Percentiles rank a stretch among this genome's conserved stretches.
Evolutionary conservation across 768 basidiomycete genomes (phyloP).

Genomic region (Macrocybe gigantea): DNA sequence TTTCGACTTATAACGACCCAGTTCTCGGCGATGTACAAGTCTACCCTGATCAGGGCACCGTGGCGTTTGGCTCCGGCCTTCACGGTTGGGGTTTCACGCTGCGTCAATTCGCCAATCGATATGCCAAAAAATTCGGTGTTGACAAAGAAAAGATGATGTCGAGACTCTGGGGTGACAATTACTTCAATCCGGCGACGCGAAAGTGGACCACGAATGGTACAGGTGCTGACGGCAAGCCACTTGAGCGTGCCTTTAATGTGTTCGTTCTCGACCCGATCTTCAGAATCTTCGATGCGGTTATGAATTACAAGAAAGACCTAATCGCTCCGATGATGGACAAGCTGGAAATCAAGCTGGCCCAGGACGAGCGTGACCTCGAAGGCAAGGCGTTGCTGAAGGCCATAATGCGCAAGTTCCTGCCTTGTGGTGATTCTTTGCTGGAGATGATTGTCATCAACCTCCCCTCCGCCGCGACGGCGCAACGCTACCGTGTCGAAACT

Average conservation of each 20-base stretch:
- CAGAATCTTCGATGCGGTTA: conserved; percentile 95
- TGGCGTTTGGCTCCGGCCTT: conserved; percentile 98
- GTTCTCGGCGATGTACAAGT: conserved; percentile 97
- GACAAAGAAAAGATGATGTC: conserved; percentile 97
- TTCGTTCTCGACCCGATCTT: conserved; percentile 99
- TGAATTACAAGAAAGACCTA: conserved; percentile 97
- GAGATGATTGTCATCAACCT: conserved; percentile 99
- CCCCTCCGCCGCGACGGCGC: conserved; percentile 92
- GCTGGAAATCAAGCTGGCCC: conserved; percentile 84
- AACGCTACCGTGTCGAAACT: conserved; percentile 97
- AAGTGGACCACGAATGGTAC: conserved; percentile 86
- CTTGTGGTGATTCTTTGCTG: conserved; percentile 93
- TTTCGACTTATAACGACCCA: conserved; percentile 91
- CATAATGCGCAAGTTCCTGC: conserved; percentile 98
- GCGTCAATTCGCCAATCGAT: conserved; percentile 90
- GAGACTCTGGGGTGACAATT: conserved; percentile 99
- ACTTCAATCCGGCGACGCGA: conserved; percentile 92
- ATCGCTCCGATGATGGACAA: conserved; percentile 85
- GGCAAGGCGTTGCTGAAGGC: conserved; percentile 95
- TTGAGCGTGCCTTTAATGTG: conserved; percentile 97
- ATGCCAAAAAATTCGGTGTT: conserved; percentile 97
- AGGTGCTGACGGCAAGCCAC: conserved; percentile 76
- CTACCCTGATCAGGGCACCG: conserved; percentile 95
- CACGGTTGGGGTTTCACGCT: conserved; percentile 99
- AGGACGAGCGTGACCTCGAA: conserved; percentile 88